Evolutionary conservation across 1,284 basidiomycete genomes (phyloP), one percentile per base, ranked within the genome.

Genomic region (Rhodotorula sp.): DNA sequence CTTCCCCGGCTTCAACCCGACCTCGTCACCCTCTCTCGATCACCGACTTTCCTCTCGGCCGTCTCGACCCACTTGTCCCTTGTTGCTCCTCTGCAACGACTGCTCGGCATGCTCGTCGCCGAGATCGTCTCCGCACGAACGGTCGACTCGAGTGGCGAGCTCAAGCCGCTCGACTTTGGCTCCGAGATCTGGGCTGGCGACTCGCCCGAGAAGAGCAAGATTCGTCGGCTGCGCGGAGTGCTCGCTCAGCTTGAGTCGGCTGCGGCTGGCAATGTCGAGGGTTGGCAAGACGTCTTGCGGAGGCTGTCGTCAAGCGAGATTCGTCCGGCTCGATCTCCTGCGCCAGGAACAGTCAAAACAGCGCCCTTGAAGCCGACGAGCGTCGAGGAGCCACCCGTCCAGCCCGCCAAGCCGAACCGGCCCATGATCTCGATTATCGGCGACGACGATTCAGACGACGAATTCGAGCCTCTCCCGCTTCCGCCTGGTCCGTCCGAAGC

Each of bases 101-200:
- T 89, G n/a, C 89, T 92, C 73, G 95, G 95, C 4, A 96, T 98
- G 94, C 85, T 98, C 18, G 87, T 88, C 0, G 95, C 91, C 0
- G 95, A 99, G 79, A 82, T 89, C 30, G 65, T 83, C 11, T 77
- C 75, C n/a, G 44, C 79, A 77, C 67, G 75, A 73, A 66, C 74
- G 74, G 30, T 82, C 78, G 11, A 75, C 5, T 59, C 64, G 6
- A 76, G 76, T 3, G 60, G 68, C 2, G 62, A 66, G 11, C 84
- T 86, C 0, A 89, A 89, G 79, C 84, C 84, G 53, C 83, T 98
- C 11, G 83, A 86, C 67, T 98, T 98, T 73, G 87, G 85, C 0
- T 86, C 85, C 2, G 77, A 77, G 4, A 80, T 85, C 52, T 98
- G 95, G 95, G 88, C 90, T 6, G 92, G 89, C 1, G 83, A 85